phyloP scores from a whole-genome alignment of 2,329 filamentous ascomycete genomes.

The Phyllosticta citribraziliensis region DNA sequence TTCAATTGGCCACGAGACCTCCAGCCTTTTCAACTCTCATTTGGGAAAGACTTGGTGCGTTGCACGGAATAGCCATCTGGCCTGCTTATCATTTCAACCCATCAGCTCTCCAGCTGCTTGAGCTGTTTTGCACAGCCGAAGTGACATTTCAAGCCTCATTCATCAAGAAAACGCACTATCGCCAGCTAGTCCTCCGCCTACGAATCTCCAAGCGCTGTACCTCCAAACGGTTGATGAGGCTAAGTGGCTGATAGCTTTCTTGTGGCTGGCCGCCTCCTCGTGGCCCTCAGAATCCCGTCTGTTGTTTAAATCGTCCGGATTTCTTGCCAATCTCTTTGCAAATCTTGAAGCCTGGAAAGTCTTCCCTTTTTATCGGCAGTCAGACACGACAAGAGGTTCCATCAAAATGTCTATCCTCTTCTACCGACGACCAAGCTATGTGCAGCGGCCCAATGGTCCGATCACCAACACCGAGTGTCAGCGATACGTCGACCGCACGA shows the following conservation, averaged over 20 bases:
- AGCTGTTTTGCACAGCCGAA: not conserved
- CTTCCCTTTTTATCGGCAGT: not conserved
- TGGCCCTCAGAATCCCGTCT: not conserved
- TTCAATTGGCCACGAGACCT: not conserved
- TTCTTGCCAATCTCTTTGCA: not conserved
- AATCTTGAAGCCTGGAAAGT: not conserved
- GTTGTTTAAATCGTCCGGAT: not conserved
- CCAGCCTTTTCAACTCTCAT: not conserved
- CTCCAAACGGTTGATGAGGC: not conserved
- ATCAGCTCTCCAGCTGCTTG: not conserved
- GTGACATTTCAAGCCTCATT: not conserved
- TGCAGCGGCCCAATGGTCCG: constrained; percentile 7
- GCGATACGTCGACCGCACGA: constrained; percentile 11
- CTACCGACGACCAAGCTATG: constrained; percentile 12
- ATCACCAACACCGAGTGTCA: constrained; percentile 12
- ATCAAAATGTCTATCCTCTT: constrained; percentile 13
- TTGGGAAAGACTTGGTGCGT: not conserved
- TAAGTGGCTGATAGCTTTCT: not conserved
- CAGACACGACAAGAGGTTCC: not conserved
- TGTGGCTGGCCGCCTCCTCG: not conserved
- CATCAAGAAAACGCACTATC: not conserved
- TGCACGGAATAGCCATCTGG: not conserved
- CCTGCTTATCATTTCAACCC: not conserved
- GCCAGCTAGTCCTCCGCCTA: not conserved
- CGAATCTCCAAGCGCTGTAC: not conserved